Conservation (phyloP, 2,329 filamentous ascomycete species). For the Calonectria pteridis region DNA sequence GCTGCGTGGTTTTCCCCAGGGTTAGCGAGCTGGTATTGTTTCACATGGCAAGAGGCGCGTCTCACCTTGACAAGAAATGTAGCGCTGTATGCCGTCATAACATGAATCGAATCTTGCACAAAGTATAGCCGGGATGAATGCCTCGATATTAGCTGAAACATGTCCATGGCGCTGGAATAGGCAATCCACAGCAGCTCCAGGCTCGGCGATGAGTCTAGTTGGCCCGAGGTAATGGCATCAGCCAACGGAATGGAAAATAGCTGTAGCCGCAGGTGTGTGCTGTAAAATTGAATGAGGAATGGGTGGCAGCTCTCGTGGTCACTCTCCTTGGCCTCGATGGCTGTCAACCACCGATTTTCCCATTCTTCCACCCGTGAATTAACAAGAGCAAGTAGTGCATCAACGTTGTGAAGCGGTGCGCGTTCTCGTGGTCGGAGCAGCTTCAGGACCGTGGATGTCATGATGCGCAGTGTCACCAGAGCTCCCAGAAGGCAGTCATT, state of each 20-base stretch:
- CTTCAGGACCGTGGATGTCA: slow-evolving; percentile 51
- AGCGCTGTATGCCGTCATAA: slow-evolving; percentile 57
- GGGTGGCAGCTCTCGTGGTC: slow-evolving; percentile 45
- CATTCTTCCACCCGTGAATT: slow-evolving; percentile 41
- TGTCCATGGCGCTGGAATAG: slow-evolving; percentile 48
- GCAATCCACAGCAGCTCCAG: slow-evolving; percentile 49
- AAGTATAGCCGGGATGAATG: slow-evolving; percentile 51
- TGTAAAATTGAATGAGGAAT: slow-evolving; percentile 55
- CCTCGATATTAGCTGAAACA: slow-evolving; percentile 47
- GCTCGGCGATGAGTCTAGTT: slow-evolving; percentile 38
- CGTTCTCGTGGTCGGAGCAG: slow-evolving; percentile 11
- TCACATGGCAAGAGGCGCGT: neutral
- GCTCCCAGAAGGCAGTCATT: slow-evolving; percentile 53
- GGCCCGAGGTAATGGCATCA: slow-evolving; percentile 42
- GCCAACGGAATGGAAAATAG: slow-evolving; percentile 53
- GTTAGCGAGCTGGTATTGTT: neutral
- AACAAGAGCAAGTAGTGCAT: slow-evolving; percentile 41
- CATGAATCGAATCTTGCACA: slow-evolving; percentile 56
- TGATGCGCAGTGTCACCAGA: slow-evolving; percentile 51
- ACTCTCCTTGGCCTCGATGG: slow-evolving; percentile 16
- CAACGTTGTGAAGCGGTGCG: slow-evolving; percentile 35
- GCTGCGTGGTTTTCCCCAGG: neutral
- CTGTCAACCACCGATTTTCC: slow-evolving; percentile 35
- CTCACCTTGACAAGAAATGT: slow-evolving; percentile 53
- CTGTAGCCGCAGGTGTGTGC: slow-evolving; percentile 52